Evolutionary conservation across 2,329 filamentous ascomycete species (phyloP).

Genomic region (Didymella glomerata): DNA sequence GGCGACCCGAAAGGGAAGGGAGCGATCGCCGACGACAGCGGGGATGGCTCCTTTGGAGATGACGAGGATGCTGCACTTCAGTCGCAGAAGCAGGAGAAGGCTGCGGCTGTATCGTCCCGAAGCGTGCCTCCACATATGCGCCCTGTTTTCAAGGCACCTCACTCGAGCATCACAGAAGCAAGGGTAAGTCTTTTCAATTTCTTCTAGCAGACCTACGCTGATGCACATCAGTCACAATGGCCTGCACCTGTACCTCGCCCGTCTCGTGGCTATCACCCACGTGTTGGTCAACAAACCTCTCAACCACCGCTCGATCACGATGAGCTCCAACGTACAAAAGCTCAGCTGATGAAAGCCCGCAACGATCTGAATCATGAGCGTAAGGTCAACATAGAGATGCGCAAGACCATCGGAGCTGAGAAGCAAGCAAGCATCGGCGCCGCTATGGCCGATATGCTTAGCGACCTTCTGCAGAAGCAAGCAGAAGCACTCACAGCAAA

Average conservation of each 20-base stretch:
- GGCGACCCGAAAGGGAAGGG: neutral
- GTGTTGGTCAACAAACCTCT: neutral
- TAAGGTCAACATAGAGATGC: constrained; percentile 18
- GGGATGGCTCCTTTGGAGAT: neutral
- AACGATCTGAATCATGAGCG: constrained; percentile 30
- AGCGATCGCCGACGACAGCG: neutral
- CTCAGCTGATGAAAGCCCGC: constrained; percentile 26
- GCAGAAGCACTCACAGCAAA: constrained; percentile 20
- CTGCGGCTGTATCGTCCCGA: neutral
- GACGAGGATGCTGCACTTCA: constrained; percentile 1
- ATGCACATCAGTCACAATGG: constrained; percentile 3
- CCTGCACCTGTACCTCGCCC: constrained; percentile 2
- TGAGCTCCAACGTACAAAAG: constrained; percentile 19
- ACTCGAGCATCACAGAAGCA: neutral
- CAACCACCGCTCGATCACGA: constrained; percentile 15
- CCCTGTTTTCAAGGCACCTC: neutral
- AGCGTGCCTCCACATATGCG: constrained; percentile 28
- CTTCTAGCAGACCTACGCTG: neutral
- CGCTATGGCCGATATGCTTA: constrained; percentile 22
- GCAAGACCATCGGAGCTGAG: constrained; percentile 19
- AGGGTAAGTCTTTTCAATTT: constrained; percentile 5
- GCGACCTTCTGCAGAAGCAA: constrained; percentile 29
- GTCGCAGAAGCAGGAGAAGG: neutral
- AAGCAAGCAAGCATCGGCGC: constrained; percentile 18
- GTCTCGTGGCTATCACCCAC: constrained; percentile 8